Conservation (phyloP, 2,329 filamentous ascomycete genomes). For the Macrophomina phaseolina region DNA sequence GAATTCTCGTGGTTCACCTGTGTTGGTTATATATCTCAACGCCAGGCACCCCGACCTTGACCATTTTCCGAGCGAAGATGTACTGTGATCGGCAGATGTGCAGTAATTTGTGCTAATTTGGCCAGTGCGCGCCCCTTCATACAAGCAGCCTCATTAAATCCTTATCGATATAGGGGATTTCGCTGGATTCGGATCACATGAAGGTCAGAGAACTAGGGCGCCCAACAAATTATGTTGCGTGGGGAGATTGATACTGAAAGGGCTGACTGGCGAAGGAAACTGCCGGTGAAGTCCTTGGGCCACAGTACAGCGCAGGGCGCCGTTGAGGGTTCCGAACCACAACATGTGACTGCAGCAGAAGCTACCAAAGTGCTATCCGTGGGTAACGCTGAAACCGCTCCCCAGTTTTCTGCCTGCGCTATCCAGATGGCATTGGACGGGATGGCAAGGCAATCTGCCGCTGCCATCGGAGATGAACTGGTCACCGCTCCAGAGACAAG, state of each 20-base stretch:
- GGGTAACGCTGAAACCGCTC: neutral
- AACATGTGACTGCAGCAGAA: neutral
- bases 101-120: neutral
- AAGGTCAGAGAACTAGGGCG: neutral
- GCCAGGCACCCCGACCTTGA: neutral
- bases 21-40: neutral
- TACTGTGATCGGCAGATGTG: neutral
- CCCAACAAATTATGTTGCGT: neutral
- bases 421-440: neutral
- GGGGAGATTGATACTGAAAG: neutral
- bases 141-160: constrained; percentile 1
- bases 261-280: neutral
- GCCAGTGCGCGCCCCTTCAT: constrained; percentile 20
- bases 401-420: neutral
- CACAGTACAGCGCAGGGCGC: neutral
- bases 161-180: constrained; percentile 16
- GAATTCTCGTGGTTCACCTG: neutral
- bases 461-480: too few relatives aligned
- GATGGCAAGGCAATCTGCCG: too few relatives aligned
- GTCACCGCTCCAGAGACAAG: too few relatives aligned
- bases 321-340: neutral
- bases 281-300: neutral
- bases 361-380: neutral
- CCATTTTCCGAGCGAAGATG: neutral
- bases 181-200: neutral